Evolutionary conservation across 768 basidiomycete species (phyloP).

Genomic region (Lenzites betulinus): DNA sequence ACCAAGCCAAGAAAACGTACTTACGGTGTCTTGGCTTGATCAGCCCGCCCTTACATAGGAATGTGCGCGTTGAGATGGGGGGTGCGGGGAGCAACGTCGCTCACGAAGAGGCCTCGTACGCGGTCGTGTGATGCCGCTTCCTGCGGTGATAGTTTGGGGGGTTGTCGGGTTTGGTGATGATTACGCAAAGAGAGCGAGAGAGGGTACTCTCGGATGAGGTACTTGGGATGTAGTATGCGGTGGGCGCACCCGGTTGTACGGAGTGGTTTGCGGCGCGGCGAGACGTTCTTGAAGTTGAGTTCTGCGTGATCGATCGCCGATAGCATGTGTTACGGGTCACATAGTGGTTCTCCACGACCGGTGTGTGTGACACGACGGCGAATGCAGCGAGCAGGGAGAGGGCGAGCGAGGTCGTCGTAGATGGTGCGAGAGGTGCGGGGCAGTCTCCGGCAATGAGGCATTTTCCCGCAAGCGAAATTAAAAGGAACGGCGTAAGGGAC

Average conservation of each 20-base stretch:
- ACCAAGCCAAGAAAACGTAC: too few species aligned
- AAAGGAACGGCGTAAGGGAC: not conserved
- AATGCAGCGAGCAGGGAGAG: not conserved
- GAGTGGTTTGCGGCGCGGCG: not conserved
- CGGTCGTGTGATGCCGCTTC: not conserved
- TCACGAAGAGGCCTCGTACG: not conserved
- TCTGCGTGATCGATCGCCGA: not conserved
- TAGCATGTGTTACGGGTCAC: conserved; percentile 9
- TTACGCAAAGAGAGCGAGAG: not conserved
- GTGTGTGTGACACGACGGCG: too few species aligned
- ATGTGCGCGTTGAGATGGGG: not conserved
- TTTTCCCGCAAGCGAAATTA: not conserved
- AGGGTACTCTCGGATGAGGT: not conserved
- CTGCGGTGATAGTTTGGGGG: not conserved
- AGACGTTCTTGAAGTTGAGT: too few species aligned
- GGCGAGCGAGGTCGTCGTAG: not conserved
- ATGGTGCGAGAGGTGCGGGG: not conserved
- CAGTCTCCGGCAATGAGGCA: not conserved
- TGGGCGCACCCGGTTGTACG: too few species aligned
- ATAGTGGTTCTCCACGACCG: not conserved
- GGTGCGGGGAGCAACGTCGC: not conserved
- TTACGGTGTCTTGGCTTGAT: not conserved
- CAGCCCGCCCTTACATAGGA: not conserved
- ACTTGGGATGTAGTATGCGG: not conserved
- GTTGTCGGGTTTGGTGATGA: not conserved